Base-by-base conservation (phyloP, 352 stramenopile genomes). In the Aphanomyces astaci region DNA sequence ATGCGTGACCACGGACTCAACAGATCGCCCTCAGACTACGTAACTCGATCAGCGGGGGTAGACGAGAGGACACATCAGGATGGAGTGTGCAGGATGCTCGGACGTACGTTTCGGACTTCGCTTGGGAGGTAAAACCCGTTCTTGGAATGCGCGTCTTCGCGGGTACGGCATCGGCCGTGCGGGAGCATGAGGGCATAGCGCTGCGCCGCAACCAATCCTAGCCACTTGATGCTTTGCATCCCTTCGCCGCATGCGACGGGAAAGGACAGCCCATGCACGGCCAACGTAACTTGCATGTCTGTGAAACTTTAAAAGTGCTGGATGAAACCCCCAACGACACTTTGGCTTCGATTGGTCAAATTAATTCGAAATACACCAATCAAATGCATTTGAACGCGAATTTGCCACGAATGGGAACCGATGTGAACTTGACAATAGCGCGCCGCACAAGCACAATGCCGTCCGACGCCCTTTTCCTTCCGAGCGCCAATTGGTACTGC, bases 111-210 rank as follows among this genome's bases (percentile, higher is more conserved):
- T 56, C 33, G 28, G 56, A 96, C 70, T 28, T 69, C 72, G 22
- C 77, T 75, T 19, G 87, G 87, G 13, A 96, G 71, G 65, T 89
- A 96, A 63, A 94, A 93, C 24, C 86, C 87, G 54, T 84, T 78
- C 31, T 85, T 89, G 32, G 88, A 53, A 64, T 92, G 83, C 15
- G 80, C 78, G 31, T 91, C 81, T 66, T 92, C 83, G 25, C 84
- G 78, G 27, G 84, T 92, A 13, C 86, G 82, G 57, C 75, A 87
- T 28, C 84, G 82, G 4, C 84, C 84, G 25, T 92, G 84, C 1
- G 82, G 83, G 4, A 76, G 75, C 43, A 74, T 73, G 1, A 91
- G 66, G 33, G 87, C 76, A 60, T 94, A 94, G 39, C 84, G 79
- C 62, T 95, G 87, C 2, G 82, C 84, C 22, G 84, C 86, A 25